A percentile compares a stretch with the other conserved stretches of the same genome.
Conservation (phyloP, 164 flowering plant genomes). For the Santalum album region DNA sequence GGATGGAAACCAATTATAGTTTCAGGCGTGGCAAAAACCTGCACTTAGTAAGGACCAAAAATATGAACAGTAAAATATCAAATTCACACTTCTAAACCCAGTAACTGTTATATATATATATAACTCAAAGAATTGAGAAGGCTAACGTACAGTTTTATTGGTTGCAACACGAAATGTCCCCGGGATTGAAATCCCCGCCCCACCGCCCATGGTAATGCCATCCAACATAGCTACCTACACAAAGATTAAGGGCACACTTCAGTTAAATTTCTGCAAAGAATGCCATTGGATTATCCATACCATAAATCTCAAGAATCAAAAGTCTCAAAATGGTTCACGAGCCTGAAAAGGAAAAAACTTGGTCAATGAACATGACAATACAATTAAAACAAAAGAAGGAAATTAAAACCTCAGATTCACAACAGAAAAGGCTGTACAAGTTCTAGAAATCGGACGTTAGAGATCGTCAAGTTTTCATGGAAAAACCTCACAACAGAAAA, state of each 20-base stretch:
- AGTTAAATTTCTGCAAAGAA: neutral
- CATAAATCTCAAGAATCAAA: neutral
- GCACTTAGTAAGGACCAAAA: constrained; percentile 4
- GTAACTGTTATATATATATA: too few relatives aligned
- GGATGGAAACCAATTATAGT: constrained; percentile 46
- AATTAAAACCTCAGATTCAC: too few relatives aligned
- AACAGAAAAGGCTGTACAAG: too few relatives aligned
- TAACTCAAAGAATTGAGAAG: neutral
- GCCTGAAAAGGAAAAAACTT: too few relatives aligned
- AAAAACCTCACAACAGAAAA: too few relatives aligned
- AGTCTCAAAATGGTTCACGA: too few relatives aligned
- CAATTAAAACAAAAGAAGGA: too few relatives aligned
- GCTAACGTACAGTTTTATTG: constrained; percentile 47
- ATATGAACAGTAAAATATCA: neutral
- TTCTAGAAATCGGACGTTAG: too few relatives aligned
- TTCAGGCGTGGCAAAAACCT: constrained; percentile 52
- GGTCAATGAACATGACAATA: too few relatives aligned
- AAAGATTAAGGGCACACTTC: constrained; percentile 2
- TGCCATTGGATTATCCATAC: neutral
- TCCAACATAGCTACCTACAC: constrained; percentile 56
- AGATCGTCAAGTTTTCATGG: too few relatives aligned
- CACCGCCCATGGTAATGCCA: constrained; percentile 77
- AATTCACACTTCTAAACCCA: too few relatives aligned
- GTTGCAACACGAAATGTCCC: constrained; percentile 58
- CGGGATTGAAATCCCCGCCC: constrained; percentile 65